Conservation (phyloP, 495 filamentous ascomycete species). For the Annulohypoxylon nitens region DNA sequence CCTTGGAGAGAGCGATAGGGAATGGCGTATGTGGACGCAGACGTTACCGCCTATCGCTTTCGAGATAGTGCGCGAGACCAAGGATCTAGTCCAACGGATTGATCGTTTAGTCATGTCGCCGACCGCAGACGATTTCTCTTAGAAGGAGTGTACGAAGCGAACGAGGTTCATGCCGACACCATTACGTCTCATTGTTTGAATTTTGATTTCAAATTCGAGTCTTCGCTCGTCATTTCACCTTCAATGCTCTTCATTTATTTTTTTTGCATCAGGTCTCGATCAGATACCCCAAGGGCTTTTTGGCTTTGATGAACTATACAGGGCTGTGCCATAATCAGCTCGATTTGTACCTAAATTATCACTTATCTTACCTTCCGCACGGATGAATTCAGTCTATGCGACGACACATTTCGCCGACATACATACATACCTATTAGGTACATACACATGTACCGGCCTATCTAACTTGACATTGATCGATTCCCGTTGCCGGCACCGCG, state of each 20-base stretch:
- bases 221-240: neutral
- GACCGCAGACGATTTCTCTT: constrained; percentile 60
- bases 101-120: constrained; percentile 56
- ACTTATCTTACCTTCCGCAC: constrained; percentile 3
- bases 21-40: constrained; percentile 74
- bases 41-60: constrained; percentile 86
- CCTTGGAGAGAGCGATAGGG: constrained; percentile 60
- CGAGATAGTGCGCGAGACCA: constrained; percentile 86
- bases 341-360: constrained; percentile 27
- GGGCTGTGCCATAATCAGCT: constrained; percentile 23
- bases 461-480: constrained; percentile 28
- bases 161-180: constrained; percentile 35
- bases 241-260: neutral
- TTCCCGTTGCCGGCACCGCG: constrained; percentile 5
- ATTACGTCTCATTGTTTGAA: constrained; percentile 18
- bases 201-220: constrained; percentile 5
- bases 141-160: constrained; percentile 39
- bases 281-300: constrained; percentile 43
- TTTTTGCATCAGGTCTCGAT: constrained; percentile 39
- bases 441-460: constrained; percentile 23
- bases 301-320: constrained; percentile 25
- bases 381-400: constrained; percentile 11
- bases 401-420: constrained; percentile 21
- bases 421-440: constrained; percentile 18
- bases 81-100: constrained; percentile 71